These are phyloP conservation scores for Rhodotorula sp. DNA, from an alignment of 1,284 basidiomycete species.

Conservation along the genomic window DNA sequence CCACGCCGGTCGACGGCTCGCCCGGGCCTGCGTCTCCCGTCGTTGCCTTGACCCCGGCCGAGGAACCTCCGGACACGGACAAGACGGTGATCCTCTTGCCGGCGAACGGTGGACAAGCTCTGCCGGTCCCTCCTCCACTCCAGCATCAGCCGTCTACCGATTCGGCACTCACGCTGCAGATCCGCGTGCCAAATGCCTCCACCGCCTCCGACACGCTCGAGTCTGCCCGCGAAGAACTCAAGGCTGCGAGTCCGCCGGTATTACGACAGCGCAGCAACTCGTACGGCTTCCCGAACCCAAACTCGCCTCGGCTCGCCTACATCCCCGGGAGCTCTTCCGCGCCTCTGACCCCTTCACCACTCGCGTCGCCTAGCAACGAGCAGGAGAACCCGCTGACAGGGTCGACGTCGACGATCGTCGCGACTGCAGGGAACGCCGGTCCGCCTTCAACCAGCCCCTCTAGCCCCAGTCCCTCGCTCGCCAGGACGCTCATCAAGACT, in stretches of 20 bases:
- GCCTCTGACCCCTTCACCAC: slow-evolving; percentile 7
- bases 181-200: not conserved
- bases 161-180: slow-evolving; percentile 1
- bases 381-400: not conserved
- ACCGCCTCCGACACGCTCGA: not conserved
- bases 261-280: slow-evolving; percentile 20
- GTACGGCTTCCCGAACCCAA: slow-evolving; percentile 13
- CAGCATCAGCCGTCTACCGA: slow-evolving; percentile 2
- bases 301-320: not conserved
- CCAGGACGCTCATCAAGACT: slow-evolving; percentile 3
- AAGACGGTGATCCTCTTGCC: not conserved
- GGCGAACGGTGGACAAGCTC: not conserved
- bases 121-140: slow-evolving; percentile 3
- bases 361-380: slow-evolving; percentile 11
- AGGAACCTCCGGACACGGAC: not conserved
- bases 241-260: slow-evolving; percentile 8
- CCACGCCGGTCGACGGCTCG: not conserved
- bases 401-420: not conserved
- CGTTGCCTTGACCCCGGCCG: not conserved
- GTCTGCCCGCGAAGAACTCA: not conserved
- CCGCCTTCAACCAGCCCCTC: not conserved
- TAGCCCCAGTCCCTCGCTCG: slow-evolving; percentile 1
- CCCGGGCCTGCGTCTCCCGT: slow-evolving; percentile 1
- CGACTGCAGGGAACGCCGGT: not conserved
- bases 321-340: not conserved